phyloP scores from a whole-genome alignment of 208 protist species.

The Leishmania gerbilli region DNA sequence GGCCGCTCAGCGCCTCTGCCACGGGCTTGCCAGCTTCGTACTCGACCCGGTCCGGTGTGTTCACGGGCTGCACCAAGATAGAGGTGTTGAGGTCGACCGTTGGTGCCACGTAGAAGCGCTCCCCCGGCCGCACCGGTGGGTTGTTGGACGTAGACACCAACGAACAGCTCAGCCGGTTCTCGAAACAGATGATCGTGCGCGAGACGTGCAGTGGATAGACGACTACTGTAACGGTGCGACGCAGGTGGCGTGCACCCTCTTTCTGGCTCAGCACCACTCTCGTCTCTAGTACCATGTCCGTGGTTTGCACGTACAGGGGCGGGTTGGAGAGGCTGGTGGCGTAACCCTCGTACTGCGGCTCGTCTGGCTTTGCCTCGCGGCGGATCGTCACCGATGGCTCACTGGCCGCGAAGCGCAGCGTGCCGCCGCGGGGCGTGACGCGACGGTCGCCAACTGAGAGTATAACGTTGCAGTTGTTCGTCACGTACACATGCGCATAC shows the following conservation, averaged over 20 bases:
- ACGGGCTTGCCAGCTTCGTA: conserved; percentile 19
- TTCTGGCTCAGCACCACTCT: conserved; percentile 39
- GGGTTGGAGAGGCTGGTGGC: conserved; percentile 56
- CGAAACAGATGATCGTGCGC: conserved; percentile 70
- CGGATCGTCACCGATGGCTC: conserved; percentile 27
- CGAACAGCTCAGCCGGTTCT: conserved; percentile 63
- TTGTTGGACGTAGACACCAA: conserved; percentile 34
- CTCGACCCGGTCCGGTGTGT: conserved; percentile 24
- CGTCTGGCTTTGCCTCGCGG: conserved; percentile 23
- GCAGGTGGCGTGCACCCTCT: conserved; percentile 42
- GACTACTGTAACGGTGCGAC: conserved; percentile 56
- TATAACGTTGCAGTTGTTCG: conserved; percentile 55
- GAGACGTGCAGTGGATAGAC: conserved; percentile 70
- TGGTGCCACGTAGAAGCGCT: conserved; percentile 59
- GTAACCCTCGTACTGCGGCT: conserved; percentile 34
- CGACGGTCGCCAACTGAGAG: conserved; percentile 36
- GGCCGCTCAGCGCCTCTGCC: conserved; percentile 14
- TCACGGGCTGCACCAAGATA: conserved; percentile 55
- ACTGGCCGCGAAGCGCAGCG: conserved; percentile 40
- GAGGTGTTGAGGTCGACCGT: conserved; percentile 42
- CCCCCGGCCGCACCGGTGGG: conserved; percentile 39
- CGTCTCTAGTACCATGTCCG: conserved; percentile 63
- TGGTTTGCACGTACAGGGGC: conserved; percentile 54
- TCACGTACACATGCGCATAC: conserved; percentile 53
- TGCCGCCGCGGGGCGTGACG: conserved; percentile 45